Evolutionary conservation across 164 flowering plant genomes (phyloP), one percentile per base, ranked within the genome.

Genomic region (Echeveria elegans): DNA sequence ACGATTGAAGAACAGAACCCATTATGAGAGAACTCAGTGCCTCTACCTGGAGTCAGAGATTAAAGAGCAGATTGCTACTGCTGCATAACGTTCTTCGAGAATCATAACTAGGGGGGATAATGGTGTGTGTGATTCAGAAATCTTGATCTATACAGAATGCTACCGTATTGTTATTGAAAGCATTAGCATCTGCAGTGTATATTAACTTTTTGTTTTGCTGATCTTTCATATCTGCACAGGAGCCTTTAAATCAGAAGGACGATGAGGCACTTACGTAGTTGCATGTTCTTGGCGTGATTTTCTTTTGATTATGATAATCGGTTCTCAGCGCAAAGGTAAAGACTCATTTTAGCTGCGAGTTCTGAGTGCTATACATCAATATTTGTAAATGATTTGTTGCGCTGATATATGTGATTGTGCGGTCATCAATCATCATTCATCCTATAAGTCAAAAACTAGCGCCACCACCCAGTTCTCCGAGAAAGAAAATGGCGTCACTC

Each of bases 401-500:
- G 7, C 7, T 34, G 37, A 3, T 34, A 34, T 7, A 3, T 56
- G 32, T 26, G 61, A 26, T 56, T 56, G 32, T 56, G 61, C 28
- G 32, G 61, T n/a, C n/a, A n/a, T n/a, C n/a, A n/a, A n/a, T 56
- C 32, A 26, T 9, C 32, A 56, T 26, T 23, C 6, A 4, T 29
- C 31, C 31, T 11, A 12, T 26, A 19, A 56, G 32, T 11, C 32
- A 56, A 18, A 56, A 56, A 56, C 7, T 28, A 23, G 32, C 15
- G 28, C 3, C 61, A 56, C 16, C 3, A 28, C 14, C 12, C 16
- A 26, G 28, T 23, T 56, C 29, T 53, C 9, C 59, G 28, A 7
- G 4, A 23, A 52, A 52, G n/a, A n/a, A 52, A 53, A 53, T 53
- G 59, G 29, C 59, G 9, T 53, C 59, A 53, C 59, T 53, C 59